These are phyloP conservation scores for Gracilaria gracilis DNA, from an alignment of 23 red algal genomes.

Conservation along the genomic window DNA sequence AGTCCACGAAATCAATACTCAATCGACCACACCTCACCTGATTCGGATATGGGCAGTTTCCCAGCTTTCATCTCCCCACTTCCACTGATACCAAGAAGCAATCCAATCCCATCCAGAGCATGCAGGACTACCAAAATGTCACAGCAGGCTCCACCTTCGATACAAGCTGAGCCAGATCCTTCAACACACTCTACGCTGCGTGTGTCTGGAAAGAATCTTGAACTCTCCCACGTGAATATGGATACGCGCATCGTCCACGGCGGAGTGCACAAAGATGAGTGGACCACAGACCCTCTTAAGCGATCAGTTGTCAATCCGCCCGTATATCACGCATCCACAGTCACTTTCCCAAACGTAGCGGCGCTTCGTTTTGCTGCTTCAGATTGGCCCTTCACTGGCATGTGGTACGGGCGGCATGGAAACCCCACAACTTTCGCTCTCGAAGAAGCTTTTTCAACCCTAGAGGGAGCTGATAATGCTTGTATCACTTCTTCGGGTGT, in stretches of 20 bases:
- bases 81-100: neutral
- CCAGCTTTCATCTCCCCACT: slow-evolving; percentile 10
- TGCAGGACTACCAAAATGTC: neutral
- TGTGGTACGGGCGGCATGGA: slow-evolving; percentile 99
- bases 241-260: slow-evolving; percentile 85
- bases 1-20: neutral
- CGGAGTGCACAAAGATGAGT: slow-evolving; percentile 87
- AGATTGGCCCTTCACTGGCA: slow-evolving; percentile 95
- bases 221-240: slow-evolving; percentile 42
- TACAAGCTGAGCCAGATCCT: slow-evolving; percentile 13
- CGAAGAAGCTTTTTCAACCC: slow-evolving; percentile 93
- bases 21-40: neutral
- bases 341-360: slow-evolving; percentile 82
- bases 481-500: slow-evolving; percentile 92
- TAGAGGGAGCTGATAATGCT: slow-evolving; percentile 95
- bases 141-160: neutral
- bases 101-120: neutral
- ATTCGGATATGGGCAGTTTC: neutral
- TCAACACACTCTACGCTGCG: slow-evolving; percentile 53
- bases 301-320: slow-evolving; percentile 96
- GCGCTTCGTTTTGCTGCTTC: slow-evolving; percentile 76
- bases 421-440: slow-evolving; percentile 95
- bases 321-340: slow-evolving; percentile 95
- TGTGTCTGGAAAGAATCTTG: slow-evolving; percentile 49
- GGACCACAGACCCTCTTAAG: slow-evolving; percentile 88